Evolutionary conservation across 345 rosid genomes (phyloP).

Genomic region (Populus alba): DNA sequence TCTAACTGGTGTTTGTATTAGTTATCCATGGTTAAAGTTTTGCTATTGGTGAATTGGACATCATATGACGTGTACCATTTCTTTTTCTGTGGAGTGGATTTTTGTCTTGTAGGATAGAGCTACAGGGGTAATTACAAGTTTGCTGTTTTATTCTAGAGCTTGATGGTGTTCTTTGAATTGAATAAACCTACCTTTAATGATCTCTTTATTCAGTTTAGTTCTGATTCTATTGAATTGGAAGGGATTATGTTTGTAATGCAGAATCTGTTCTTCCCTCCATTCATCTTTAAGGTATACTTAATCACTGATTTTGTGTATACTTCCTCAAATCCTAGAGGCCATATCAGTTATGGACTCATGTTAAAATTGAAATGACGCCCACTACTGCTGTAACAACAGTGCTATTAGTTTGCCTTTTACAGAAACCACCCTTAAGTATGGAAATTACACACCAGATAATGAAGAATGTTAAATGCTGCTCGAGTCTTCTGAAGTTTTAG

Average conservation of each 20-base stretch:
- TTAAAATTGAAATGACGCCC: neutral
- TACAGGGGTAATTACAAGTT: neutral
- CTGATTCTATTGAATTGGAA: neutral
- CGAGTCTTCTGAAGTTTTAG: neutral
- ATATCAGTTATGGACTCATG: neutral
- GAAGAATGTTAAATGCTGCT: neutral
- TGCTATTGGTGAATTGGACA: neutral
- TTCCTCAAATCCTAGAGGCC: neutral
- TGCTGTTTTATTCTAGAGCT: neutral
- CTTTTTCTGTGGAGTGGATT: neutral
- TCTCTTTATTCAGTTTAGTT: neutral
- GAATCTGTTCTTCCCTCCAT: neutral
- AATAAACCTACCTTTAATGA: neutral
- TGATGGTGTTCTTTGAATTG: neutral
- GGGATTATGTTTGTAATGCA: neutral
- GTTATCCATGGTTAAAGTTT: neutral
- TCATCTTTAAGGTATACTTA: neutral
- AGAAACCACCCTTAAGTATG: neutral
- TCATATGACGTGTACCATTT: neutral
- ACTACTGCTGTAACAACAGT: neutral
- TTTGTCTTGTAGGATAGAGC: neutral
- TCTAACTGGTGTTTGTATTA: neutral
- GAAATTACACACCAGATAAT: neutral
- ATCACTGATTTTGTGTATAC: neutral
- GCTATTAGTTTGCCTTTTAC: neutral